phyloP scores from a whole-genome alignment of 768 basidiomycete species.

The Trichaptum fuscoviolaceum region DNA sequence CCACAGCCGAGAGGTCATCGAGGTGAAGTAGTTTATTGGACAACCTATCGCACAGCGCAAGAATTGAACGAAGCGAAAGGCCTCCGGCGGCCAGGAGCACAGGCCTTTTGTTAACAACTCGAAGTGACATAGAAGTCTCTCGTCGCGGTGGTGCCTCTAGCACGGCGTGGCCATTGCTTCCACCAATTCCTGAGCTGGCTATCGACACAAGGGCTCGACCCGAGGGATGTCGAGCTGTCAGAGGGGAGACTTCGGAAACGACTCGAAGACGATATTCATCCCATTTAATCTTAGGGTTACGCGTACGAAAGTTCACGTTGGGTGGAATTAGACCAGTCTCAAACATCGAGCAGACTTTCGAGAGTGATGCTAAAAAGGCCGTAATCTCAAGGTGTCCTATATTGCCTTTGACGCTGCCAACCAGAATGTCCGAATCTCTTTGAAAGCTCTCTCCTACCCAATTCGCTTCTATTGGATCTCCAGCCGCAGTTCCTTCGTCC shows the following conservation, averaged over 20 bases:
- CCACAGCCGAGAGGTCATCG: not conserved
- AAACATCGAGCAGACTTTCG: conserved; percentile 38
- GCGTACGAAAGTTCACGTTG: conserved; percentile 29
- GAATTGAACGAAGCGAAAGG: not conserved
- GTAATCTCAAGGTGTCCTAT: conserved; percentile 39
- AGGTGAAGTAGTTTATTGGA: not conserved
- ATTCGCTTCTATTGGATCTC: conserved; percentile 48
- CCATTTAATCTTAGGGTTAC: conserved; percentile 38
- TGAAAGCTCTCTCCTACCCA: conserved; percentile 26
- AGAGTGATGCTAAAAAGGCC: conserved; percentile 40
- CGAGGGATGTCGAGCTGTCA: not conserved
- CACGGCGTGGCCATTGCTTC: not conserved
- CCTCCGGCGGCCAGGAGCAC: not conserved
- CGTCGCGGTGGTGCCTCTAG: not conserved
- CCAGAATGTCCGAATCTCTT: conserved; percentile 27
- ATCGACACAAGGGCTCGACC: not conserved
- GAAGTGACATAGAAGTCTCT: not conserved
- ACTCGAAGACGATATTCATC: not conserved
- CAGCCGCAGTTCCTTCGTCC: conserved; percentile 32
- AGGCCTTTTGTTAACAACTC: not conserved
- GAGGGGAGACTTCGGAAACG: not conserved
- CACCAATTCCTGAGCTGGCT: not conserved
- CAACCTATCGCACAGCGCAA: not conserved
- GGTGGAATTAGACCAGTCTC: conserved; percentile 32
- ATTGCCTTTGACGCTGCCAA: conserved; percentile 44